Conservation (phyloP, 2,329 filamentous ascomycete species). For the Monilinia fructicola region DNA sequence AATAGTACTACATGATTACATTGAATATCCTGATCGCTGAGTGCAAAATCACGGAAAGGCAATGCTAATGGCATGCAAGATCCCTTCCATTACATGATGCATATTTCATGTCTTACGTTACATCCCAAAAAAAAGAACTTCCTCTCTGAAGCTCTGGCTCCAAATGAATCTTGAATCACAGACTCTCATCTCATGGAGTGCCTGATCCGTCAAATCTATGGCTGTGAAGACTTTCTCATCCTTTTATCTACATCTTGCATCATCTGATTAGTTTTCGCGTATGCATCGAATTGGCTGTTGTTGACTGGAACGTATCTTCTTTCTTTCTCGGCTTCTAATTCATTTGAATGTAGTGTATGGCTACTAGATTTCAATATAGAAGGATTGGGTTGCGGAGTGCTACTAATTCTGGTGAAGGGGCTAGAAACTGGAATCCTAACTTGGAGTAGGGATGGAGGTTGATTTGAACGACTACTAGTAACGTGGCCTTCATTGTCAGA, state of each 20-base stretch:
- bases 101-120: not conserved
- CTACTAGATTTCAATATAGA: not conserved
- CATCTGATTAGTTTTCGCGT: constrained; percentile 27
- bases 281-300: constrained; percentile 29
- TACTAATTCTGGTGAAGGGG: too few relatives aligned
- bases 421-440: not conserved
- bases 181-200: not conserved
- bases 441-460: not conserved
- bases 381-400: not conserved
- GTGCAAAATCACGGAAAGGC: not conserved
- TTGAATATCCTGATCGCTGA: too few relatives aligned
- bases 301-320: constrained; percentile 31
- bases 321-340: not conserved
- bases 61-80: not conserved
- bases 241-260: constrained; percentile 12
- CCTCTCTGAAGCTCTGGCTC: too few relatives aligned
- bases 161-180: not conserved
- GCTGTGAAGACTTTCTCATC: too few relatives aligned
- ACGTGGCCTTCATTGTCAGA: not conserved
- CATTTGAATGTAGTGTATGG: not conserved
- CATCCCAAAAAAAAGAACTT: too few relatives aligned
- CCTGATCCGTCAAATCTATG: not conserved
- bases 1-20: too few relatives aligned
- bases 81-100: not conserved
- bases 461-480: too few relatives aligned